These are phyloP conservation scores for Phaeosphaeria sp. DNA, from an alignment of 2,329 filamentous ascomycete species.

Conservation along the genomic window DNA sequence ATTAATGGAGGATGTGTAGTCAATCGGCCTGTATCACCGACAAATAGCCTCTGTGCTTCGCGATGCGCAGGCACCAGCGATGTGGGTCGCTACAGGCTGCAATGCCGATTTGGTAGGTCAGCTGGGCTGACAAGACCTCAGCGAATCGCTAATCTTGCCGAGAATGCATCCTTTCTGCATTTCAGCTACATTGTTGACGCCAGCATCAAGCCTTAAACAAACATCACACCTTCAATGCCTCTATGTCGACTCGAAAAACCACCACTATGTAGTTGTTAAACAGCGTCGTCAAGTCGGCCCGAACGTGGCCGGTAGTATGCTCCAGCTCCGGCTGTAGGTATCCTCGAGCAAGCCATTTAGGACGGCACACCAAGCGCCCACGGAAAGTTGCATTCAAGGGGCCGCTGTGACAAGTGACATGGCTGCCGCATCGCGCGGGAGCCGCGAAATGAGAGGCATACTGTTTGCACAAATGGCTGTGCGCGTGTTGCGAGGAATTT, in stretches of 20 bases:
- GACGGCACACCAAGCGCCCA: neutral
- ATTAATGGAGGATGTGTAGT: neutral
- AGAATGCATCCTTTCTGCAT: neutral
- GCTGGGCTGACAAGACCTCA: constrained; percentile 5
- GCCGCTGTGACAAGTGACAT: neutral
- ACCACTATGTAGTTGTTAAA: neutral
- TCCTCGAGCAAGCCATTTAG: neutral
- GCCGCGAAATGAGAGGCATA: neutral
- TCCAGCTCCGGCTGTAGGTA: neutral
- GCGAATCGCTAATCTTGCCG: neutral
- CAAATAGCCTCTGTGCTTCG: neutral
- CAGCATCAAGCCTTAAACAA: constrained; percentile 1
- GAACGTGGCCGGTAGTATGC: neutral
- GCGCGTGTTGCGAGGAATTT: neutral
- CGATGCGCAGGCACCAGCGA: neutral
- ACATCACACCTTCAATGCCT: neutral
- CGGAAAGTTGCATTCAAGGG: neutral
- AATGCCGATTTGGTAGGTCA: constrained; percentile 1
- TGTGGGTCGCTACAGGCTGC: constrained; percentile 1
- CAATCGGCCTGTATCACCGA: neutral
- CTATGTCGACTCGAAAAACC: neutral
- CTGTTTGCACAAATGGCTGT: constrained; percentile 1
- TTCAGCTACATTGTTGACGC: constrained; percentile 2
- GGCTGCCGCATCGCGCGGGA: neutral
- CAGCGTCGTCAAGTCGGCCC: neutral